Evolutionary conservation across 495 filamentous ascomycete genomes (phyloP).

Genomic region (Penicillium atrosanguineum): DNA sequence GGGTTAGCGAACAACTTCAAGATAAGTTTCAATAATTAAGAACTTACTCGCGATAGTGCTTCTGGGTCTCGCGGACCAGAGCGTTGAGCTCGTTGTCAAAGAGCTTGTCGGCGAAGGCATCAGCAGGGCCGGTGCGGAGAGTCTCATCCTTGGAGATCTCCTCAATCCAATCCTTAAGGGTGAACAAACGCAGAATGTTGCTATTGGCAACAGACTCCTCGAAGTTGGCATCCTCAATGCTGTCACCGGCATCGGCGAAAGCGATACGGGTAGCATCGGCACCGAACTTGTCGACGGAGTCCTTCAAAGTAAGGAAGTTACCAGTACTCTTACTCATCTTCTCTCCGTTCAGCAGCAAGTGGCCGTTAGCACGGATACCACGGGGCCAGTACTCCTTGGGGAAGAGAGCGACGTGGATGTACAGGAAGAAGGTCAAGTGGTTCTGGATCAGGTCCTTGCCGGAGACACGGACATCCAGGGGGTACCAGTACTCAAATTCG

Average conservation of each 20-base stretch:
- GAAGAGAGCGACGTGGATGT: constrained; percentile 91
- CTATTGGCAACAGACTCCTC: constrained; percentile 91
- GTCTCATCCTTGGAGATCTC: constrained; percentile 69
- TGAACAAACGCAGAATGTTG: constrained; percentile 81
- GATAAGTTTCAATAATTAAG: neutral
- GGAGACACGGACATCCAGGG: constrained; percentile 78
- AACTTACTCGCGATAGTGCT: constrained; percentile 69
- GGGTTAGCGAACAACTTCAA: constrained; percentile 27
- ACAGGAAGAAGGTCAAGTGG: constrained; percentile 95
- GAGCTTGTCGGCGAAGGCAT: constrained; percentile 79
- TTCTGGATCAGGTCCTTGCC: constrained; percentile 87
- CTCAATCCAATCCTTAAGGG: constrained; percentile 89
- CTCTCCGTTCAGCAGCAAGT: constrained; percentile 89
- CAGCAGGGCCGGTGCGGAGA: constrained; percentile 69
- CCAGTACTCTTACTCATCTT: constrained; percentile 97
- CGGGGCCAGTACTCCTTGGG: constrained; percentile 81
- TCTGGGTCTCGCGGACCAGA: constrained; percentile 69
- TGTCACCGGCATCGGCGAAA: constrained; percentile 91
- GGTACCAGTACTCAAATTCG: constrained; percentile 97
- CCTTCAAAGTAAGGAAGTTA: constrained; percentile 90
- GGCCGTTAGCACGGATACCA: constrained; percentile 82
- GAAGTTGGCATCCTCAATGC: constrained; percentile 95
- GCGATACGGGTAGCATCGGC: constrained; percentile 90
- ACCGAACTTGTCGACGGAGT: constrained; percentile 87
- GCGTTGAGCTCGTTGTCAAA: constrained; percentile 93